Evolutionary conservation across 2,329 filamentous ascomycete genomes (phyloP).

Genomic region (Pseudogymnoascus sp.): DNA sequence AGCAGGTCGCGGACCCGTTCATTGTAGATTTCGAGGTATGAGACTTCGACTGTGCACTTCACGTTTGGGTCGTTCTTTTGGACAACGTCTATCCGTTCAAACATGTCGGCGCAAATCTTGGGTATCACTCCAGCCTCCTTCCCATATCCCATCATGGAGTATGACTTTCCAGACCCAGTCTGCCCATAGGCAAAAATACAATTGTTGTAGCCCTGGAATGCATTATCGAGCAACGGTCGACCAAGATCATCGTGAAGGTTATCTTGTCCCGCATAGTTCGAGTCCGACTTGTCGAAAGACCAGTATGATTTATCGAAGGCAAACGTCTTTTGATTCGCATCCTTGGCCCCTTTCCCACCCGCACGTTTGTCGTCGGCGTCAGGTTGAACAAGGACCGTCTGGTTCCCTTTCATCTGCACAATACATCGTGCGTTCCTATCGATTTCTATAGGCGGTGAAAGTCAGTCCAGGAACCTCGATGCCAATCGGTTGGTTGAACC

Average conservation of each 20-base stretch:
- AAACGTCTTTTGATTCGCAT: constrained; percentile 71
- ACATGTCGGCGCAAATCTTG: constrained; percentile 96
- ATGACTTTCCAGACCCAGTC: constrained; percentile 96
- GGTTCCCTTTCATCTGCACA: constrained; percentile 88
- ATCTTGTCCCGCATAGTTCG: constrained; percentile 82
- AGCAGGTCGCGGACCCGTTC: constrained; percentile 91
- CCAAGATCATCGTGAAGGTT: constrained; percentile 84
- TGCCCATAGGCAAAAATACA: constrained; percentile 99
- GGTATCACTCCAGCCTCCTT: constrained; percentile 94
- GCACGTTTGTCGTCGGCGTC: constrained; percentile 46
- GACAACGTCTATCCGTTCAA: constrained; percentile 68
- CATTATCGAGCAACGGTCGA: constrained; percentile 88
- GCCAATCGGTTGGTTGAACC: neutral
- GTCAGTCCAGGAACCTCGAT: constrained; percentile 11
- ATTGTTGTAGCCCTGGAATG: constrained; percentile 97
- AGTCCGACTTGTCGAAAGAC: constrained; percentile 81
- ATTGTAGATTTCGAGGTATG: constrained; percentile 98
- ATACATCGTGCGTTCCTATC: constrained; percentile 93
- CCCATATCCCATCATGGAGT: constrained; percentile 99
- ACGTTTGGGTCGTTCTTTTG: constrained; percentile 61
- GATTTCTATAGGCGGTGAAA: constrained; percentile 52
- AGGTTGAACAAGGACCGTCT: constrained; percentile 78
- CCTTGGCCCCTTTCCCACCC: constrained; percentile 58
- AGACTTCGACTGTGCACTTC: constrained; percentile 91
- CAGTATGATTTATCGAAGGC: constrained; percentile 97